Evolutionary conservation across 768 basidiomycete genomes (phyloP), one percentile per base, ranked within the genome.

Genomic region (Hemileccinum impolitum): DNA sequence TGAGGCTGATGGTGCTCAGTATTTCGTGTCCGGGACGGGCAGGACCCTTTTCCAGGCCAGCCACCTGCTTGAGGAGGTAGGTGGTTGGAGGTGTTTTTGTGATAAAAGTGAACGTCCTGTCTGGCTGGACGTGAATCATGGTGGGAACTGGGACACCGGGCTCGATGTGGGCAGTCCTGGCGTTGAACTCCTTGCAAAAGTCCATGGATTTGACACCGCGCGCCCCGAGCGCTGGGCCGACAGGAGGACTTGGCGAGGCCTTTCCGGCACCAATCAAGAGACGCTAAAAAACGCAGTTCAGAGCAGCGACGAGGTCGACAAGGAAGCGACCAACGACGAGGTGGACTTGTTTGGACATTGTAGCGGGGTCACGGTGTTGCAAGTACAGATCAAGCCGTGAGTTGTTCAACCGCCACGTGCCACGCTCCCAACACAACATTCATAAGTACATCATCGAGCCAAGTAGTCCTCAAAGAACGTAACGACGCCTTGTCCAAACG

Each of bases 151-250:
- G 95, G 10, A 88, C 80, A 31, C 91, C 91, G 15, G 86, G 83
- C 53, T 84, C 80, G 32, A 95, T 78, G 66, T 91, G 86, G 28
- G 90, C 86, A 17, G 95, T 97, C 55, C 86, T 85, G n/a, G 95
- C 94, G 65, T 99, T 99, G 75, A 98, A 99, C 68, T 98, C 94
- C 69, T 97, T 99, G 78, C 94, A 96, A 66, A 99, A 99, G 73
- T 99, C 96, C 89, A 98, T 98, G 23, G 94, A 93, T 72, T 96
- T 97, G 58, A 99, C 94, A 60, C 96, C 96, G 63, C 92, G 84
- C 55, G 96, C 95, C 74, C 96, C 96, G 45, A 99, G 81, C 28
- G 94, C 95, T 47, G 95, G 95, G 62, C 95, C 95, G 44, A 99
- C 88, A 9, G 95, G 95, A 48, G 95, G 95, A 34, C 91, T 89